These are phyloP conservation scores for Metarhizium sp. DNA, from an alignment of 2,329 filamentous ascomycete species.

Conservation along the genomic window DNA sequence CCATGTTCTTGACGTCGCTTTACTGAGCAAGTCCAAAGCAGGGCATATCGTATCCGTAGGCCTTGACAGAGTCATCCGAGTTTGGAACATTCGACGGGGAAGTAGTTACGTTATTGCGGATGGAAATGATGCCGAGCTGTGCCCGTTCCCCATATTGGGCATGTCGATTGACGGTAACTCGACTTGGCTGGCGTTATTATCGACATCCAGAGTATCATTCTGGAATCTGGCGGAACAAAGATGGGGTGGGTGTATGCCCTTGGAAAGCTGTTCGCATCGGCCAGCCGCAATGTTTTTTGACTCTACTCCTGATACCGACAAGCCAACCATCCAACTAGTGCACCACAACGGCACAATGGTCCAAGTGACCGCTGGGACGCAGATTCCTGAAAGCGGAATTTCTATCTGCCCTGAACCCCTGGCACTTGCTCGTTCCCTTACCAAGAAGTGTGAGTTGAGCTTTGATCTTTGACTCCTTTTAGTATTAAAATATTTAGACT, in stretches of 20 bases:
- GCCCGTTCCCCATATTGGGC: conserved; percentile 51
- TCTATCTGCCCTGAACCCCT: conserved; percentile 44
- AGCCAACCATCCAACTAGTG: conserved; percentile 48
- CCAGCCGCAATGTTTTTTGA: conserved; percentile 58
- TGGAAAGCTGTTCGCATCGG: conserved; percentile 43
- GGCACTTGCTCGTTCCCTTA: conserved; percentile 36
- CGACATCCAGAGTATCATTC: conserved; percentile 41
- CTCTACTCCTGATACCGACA: conserved; percentile 22
- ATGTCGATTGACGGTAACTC: conserved; percentile 56
- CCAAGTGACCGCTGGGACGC: conserved; percentile 38
- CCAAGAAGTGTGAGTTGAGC: conserved; percentile 31
- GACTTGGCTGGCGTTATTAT: conserved; percentile 57
- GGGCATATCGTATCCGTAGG: conserved; percentile 61
- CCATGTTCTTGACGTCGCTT: conserved; percentile 60
- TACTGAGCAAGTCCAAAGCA: conserved; percentile 51
- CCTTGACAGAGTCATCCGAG: conserved; percentile 57
- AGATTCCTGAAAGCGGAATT: conserved; percentile 28
- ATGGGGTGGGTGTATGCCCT: conserved; percentile 45
- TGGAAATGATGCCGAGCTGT: conserved; percentile 28
- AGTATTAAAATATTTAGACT: neutral
- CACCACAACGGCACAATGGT: conserved; percentile 54
- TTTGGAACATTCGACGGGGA: conserved; percentile 50
- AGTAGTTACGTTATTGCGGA: conserved; percentile 31
- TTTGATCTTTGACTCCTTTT: neutral
- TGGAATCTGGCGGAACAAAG: conserved; percentile 52